Conservation (phyloP, 108 stramenopile genomes). For the Mediolabrus comicus region DNA sequence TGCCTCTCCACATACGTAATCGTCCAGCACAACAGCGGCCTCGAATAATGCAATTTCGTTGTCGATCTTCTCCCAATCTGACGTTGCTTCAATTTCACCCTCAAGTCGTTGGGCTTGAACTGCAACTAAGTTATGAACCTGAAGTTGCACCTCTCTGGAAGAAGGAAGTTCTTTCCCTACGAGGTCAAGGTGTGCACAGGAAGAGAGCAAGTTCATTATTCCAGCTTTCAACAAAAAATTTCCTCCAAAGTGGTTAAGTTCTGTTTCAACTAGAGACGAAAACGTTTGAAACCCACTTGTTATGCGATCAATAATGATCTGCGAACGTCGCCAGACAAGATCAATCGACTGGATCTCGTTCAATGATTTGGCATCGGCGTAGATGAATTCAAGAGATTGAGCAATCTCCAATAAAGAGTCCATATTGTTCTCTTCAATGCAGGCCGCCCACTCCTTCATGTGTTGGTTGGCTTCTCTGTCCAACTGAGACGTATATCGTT, state of each 20-base stretch:
- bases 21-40: constrained; percentile 40
- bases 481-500: background rate
- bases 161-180: constrained; percentile 9
- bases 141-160: constrained; percentile 3
- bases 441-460: background rate
- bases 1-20: constrained; percentile 31
- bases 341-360: background rate
- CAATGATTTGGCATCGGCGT: background rate
- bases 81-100: constrained; percentile 29
- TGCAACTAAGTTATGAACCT: constrained; percentile 29
- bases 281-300: background rate
- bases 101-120: constrained; percentile 36
- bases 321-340: background rate
- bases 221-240: constrained; percentile 11
- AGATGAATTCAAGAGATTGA: background rate
- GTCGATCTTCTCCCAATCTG: constrained; percentile 56
- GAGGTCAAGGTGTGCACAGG: background rate
- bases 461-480: background rate
- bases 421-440: background rate
- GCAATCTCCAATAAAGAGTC: background rate
- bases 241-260: constrained; percentile 17
- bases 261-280: constrained; percentile 1
- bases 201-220: constrained; percentile 4
- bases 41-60: constrained; percentile 22
- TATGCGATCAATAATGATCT: background rate